Evolutionary conservation across 176 grass and related monocot genomes (phyloP).

Genomic region (Thinopyrum elongatum): DNA sequence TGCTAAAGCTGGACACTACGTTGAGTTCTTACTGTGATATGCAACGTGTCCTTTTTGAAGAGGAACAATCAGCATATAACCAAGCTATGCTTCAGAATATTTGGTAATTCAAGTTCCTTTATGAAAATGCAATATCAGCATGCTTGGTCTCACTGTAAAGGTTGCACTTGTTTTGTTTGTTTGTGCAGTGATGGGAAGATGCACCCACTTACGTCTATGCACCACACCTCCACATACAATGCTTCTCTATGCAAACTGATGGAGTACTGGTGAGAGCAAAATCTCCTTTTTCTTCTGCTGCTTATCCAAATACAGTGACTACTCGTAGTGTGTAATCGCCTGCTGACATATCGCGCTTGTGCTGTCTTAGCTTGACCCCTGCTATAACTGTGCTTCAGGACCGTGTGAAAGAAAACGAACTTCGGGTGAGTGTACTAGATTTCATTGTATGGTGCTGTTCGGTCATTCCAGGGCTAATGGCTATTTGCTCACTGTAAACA

Average conservation of each 20-base stretch:
- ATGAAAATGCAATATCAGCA: not conserved
- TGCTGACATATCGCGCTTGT: slow-evolving; percentile 23
- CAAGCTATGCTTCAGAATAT: slow-evolving; percentile 91
- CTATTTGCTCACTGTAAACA: not conserved
- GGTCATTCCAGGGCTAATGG: slow-evolving; percentile 24
- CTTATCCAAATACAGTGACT: not conserved
- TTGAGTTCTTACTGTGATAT: slow-evolving; percentile 76
- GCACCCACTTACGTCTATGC: slow-evolving; percentile 86
- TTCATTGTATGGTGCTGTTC: not conserved
- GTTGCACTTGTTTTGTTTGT: not conserved
- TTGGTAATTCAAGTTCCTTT: slow-evolving; percentile 45
- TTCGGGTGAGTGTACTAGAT: slow-evolving; percentile 63
- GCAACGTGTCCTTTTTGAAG: slow-evolving; percentile 86
- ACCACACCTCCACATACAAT: slow-evolving; percentile 90
- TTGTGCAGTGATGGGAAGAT: slow-evolving; percentile 78
- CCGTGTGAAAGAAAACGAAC: slow-evolving; percentile 84
- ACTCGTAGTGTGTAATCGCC: not conserved
- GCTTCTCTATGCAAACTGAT: slow-evolving; percentile 97
- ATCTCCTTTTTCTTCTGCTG: not conserved
- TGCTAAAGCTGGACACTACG: slow-evolving; percentile 72
- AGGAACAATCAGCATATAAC: slow-evolving; percentile 92
- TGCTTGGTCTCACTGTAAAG: not conserved
- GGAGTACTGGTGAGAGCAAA: slow-evolving; percentile 72
- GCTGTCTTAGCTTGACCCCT: slow-evolving; percentile 68
- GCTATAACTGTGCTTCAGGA: slow-evolving; percentile 73